Conservation (phyloP, 805 yeast genomes). For the Hanseniaspora vineae region DNA sequence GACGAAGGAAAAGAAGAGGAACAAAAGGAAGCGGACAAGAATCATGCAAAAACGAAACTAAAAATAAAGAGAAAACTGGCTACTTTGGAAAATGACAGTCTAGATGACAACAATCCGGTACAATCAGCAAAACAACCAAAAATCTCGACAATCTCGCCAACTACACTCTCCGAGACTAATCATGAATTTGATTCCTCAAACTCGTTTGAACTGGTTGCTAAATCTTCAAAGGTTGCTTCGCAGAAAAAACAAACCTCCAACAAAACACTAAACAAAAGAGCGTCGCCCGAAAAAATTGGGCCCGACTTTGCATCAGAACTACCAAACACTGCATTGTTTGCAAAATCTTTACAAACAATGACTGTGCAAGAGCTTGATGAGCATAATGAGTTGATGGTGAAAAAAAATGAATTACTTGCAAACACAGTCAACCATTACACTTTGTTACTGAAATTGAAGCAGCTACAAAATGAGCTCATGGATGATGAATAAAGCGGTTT, state of each 20-base stretch:
- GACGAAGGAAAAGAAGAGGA: neutral
- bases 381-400: neutral
- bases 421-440: neutral
- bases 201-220: too few species aligned
- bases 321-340: too few species aligned
- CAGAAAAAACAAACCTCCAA: too few species aligned
- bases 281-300: too few species aligned
- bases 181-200: too few species aligned
- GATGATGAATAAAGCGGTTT: neutral
- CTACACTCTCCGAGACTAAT: too few species aligned
- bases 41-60: neutral
- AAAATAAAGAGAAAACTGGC: neutral
- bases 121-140: too few species aligned
- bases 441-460: neutral
- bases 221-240: too few species aligned
- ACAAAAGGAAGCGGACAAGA: neutral
- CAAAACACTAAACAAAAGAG: too few species aligned
- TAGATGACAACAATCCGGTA: neutral
- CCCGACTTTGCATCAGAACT: too few species aligned
- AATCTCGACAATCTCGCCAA: too few species aligned
- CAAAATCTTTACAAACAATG: neutral
- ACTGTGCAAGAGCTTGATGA: neutral
- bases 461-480: neutral
- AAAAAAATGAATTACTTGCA: neutral
- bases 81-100: neutral